Conservation (phyloP, 257 asterid species). For the Solanum etuberosum region DNA sequence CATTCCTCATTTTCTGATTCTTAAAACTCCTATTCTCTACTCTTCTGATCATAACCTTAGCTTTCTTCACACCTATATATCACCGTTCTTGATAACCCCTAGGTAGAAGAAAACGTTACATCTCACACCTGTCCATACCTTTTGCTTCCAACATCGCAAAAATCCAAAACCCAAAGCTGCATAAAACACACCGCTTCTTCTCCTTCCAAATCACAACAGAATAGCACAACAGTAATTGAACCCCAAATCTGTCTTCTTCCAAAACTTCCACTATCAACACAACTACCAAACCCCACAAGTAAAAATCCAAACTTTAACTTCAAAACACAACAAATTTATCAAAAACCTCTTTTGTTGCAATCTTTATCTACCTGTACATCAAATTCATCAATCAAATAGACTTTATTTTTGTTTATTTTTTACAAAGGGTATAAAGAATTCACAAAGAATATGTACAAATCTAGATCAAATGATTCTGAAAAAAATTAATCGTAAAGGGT, state of each 20-base stretch:
- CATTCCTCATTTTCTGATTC: conserved; percentile 51
- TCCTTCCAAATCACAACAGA: conserved; percentile 26
- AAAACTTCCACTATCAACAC: neutral
- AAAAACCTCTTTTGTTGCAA: conserved; percentile 33
- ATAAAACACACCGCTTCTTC: neutral
- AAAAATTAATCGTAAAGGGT: neutral
- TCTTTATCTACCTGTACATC: neutral
- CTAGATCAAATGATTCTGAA: neutral
- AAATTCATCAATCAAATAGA: neutral
- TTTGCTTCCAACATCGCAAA: conserved; percentile 37
- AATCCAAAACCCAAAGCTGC: conserved; percentile 20
- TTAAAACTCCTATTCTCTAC: conserved; percentile 15
- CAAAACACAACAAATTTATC: conserved; percentile 35
- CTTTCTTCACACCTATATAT: neutral
- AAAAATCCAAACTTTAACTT: conserved; percentile 1
- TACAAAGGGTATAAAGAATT: neutral
- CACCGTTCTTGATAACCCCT: neutral
- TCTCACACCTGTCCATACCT: conserved; percentile 38
- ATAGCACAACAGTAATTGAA: neutral
- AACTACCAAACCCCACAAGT: conserved; percentile 24
- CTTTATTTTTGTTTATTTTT: neutral
- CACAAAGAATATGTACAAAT: conserved; percentile 25
- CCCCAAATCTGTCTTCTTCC: conserved; percentile 5
- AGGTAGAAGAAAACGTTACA: neutral
- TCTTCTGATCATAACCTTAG: conserved; percentile 28